These are phyloP conservation scores for Bipolaris zeicola DNA, from an alignment of 2,329 filamentous ascomycete species.

Conservation along the genomic window DNA sequence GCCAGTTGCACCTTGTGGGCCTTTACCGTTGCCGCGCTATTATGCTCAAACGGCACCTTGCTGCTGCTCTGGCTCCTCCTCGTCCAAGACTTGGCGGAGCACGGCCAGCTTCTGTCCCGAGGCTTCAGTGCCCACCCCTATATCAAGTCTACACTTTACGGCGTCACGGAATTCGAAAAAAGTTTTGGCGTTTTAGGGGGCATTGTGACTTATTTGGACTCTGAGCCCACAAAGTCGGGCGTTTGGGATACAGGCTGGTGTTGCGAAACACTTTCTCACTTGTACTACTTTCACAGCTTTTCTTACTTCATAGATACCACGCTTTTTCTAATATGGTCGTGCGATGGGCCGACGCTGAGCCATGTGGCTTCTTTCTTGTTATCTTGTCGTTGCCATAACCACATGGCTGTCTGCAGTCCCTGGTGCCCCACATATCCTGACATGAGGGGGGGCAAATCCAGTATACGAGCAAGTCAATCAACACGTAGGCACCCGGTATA, in stretches of 20 bases:
- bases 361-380: conserved; percentile 19
- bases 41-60: conserved; percentile 25
- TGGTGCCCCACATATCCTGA: conserved; percentile 24
- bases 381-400: conserved; percentile 28
- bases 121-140: conserved; percentile 28
- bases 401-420: conserved; percentile 26
- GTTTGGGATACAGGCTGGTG: conserved; percentile 47
- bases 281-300: conserved; percentile 33
- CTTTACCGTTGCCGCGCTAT: conserved; percentile 33
- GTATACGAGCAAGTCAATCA: conserved; percentile 47
- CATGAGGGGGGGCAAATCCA: conserved; percentile 25
- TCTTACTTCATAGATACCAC: conserved; percentile 27
- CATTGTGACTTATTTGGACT: conserved; percentile 38
- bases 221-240: conserved; percentile 43
- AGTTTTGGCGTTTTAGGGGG: conserved; percentile 48
- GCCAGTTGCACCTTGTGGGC: conserved; percentile 37
- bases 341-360: conserved; percentile 22
- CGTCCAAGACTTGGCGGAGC: conserved; percentile 28
- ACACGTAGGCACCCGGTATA: conserved; percentile 34
- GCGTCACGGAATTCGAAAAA: conserved; percentile 49
- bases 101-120: conserved; percentile 22
- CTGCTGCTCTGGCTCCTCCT: conserved; percentile 21
- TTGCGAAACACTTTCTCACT: conserved; percentile 42
- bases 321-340: conserved; percentile 28
- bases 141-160: conserved; percentile 47